Base-by-base conservation (phyloP, 2,329 filamentous ascomycete genomes). In the Hawksworthiomyces lignivorus region DNA sequence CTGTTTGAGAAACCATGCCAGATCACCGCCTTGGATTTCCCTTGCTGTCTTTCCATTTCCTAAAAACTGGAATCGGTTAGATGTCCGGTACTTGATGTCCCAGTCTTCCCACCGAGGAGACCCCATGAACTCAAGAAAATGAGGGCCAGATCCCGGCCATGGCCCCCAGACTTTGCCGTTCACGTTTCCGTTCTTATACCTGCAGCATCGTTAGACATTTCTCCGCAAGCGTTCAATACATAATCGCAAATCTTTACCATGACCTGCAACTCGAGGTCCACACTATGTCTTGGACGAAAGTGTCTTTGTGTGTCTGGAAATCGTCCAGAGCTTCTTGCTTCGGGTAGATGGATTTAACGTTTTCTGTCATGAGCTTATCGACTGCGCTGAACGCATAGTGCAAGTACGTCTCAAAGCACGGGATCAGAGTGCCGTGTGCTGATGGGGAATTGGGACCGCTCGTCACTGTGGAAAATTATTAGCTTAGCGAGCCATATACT, bases 321-420 rank as follows among this genome's bases (percentile, higher is more conserved):
- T 52, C 48, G 28, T 59, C 52, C 17, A 55, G 38, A 0, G 30
- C 39, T 11, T 34, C 34, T 12, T 29, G 24, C 4, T 24, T 21
- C 4, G 36, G 26, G 1, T 33, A 35, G 20, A 60, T 46, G 2
- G 62, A 58, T 5, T 55, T 53, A 40, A 73, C 67, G 52, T 68
- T 62, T 49, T 69, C 56, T 2, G 64, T 69, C 54, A 73, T 69
- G 52, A 62, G 69, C 20, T 65, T 62, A 53, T 71, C 63, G 45
- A 74, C 62, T 33, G 70, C 53, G 50, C 69, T 65, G 49, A 65
- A 62, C 50, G 71, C 66, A 56, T 71, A 73, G 50, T 40, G 32
- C 20, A 39, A 26, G 31, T 46, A 34, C 10, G 44, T 34, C 42
- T 50, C 42, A 29, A 51, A 19, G 10, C 31, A 33, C 2, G 27